phyloP scores from a whole-genome alignment of 2,329 filamentous ascomycete genomes.

The Pseudocercospora vitis region DNA sequence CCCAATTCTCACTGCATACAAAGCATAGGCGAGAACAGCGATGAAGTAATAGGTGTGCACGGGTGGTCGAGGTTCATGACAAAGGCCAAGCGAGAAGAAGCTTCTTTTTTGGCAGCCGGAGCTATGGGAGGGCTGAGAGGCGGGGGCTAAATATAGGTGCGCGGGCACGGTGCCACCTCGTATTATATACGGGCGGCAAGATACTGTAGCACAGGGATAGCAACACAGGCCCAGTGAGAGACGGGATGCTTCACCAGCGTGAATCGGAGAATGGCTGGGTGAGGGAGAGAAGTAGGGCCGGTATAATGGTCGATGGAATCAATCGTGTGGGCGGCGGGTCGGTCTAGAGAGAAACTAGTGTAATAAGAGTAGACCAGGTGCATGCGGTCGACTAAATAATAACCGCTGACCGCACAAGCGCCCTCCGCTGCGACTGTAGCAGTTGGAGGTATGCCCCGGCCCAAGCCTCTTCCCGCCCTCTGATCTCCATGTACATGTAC shows the following conservation, averaged over 20 bases:
- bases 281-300: no score
- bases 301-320: no score
- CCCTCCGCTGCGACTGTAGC: neutral
- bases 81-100: slow-evolving; percentile 1
- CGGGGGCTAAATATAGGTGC: slow-evolving; percentile 1
- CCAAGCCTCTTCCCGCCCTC: neutral
- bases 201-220: slow-evolving; percentile 1
- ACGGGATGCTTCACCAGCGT: no score
- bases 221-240: neutral
- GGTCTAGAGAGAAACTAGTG: no score
- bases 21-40: neutral
- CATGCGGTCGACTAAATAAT: no score
- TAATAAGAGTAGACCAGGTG: no score
- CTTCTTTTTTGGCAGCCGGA: no score
- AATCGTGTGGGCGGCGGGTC: no score
- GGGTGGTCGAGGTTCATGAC: neutral
- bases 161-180: slow-evolving; percentile 4
- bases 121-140: no score
- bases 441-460: neutral
- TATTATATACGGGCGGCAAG: no score
- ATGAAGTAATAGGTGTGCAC: no score
- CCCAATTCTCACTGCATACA: no score
- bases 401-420: neutral
- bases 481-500: neutral
- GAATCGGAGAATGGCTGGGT: neutral